Conservation (phyloP, 2,329 filamentous ascomycete species). For the Neofusicoccum sp. region DNA sequence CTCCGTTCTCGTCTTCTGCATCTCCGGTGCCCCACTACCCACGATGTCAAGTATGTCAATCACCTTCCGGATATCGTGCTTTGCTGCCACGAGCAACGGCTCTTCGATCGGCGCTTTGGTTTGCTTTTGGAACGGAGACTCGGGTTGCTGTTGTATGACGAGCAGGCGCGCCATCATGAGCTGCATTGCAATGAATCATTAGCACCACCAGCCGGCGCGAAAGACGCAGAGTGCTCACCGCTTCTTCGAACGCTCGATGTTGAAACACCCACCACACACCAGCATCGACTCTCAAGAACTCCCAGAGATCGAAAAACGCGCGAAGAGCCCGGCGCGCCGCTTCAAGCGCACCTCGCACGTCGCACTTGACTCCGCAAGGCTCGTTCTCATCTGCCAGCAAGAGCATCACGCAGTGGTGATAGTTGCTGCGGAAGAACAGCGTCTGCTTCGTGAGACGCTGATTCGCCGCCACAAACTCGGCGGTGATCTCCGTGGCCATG, state of each 20-base stretch:
- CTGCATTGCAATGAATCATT: conserved; percentile 25
- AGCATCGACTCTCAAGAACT: conserved; percentile 67
- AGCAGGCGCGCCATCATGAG: conserved; percentile 41
- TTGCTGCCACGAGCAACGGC: conserved; percentile 38
- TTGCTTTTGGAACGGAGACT: conserved; percentile 25
- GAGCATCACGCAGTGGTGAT: conserved; percentile 79
- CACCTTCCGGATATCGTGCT: conserved; percentile 44
- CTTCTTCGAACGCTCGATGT: conserved; percentile 76
- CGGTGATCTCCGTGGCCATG: conserved; percentile 59
- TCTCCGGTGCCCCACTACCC: conserved; percentile 44
- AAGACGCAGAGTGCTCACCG: conserved; percentile 54
- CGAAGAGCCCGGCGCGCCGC: conserved; percentile 73
- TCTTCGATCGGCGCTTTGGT: conserved; percentile 31
- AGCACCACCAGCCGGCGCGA: not conserved
- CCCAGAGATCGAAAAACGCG: conserved; percentile 72
- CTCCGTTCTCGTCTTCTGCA: conserved; percentile 49
- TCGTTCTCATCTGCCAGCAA: conserved; percentile 69
- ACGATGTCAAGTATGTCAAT: conserved; percentile 47
- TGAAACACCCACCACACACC: conserved; percentile 85
- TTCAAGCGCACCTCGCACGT: conserved; percentile 68
- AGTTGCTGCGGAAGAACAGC: conserved; percentile 76
- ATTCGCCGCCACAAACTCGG: conserved; percentile 41
- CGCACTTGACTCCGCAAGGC: conserved; percentile 50
- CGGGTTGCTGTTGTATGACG: conserved; percentile 33
- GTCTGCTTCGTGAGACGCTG: conserved; percentile 71